Evolutionary conservation across 2,329 filamentous ascomycete genomes (phyloP).

Genomic region (Moelleriella libera): DNA sequence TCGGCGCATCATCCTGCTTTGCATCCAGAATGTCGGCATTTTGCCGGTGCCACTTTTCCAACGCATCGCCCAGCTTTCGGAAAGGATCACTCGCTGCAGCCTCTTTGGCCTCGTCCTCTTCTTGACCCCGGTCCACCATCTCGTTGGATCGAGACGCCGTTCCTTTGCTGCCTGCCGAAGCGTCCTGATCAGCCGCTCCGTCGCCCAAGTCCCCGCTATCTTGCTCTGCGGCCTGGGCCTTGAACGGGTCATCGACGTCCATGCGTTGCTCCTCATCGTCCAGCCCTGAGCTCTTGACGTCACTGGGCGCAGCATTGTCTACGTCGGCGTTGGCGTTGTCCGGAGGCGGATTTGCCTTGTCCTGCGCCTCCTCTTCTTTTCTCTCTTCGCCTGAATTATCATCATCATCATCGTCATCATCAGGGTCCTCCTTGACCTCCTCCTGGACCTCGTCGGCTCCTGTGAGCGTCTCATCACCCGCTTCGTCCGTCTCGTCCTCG

Average conservation of each 20-base stretch:
- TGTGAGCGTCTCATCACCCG: conserved; percentile 18
- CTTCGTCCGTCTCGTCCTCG: conserved; percentile 33
- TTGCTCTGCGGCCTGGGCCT: conserved; percentile 46
- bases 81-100: conserved; percentile 53
- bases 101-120: conserved; percentile 29
- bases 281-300: conserved; percentile 48
- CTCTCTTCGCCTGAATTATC: conserved; percentile 3
- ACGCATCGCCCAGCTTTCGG: conserved; percentile 84
- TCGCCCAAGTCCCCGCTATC: conserved; percentile 55
- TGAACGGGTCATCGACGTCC: conserved; percentile 46
- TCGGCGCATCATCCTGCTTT: conserved; percentile 28
- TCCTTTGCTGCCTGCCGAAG: conserved; percentile 49
- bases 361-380: conserved; percentile 23
- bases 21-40: conserved; percentile 64
- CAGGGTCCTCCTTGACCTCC: conserved; percentile 21
- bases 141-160: conserved; percentile 33
- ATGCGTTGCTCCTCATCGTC: conserved; percentile 50
- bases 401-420: conserved; percentile 16
- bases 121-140: conserved; percentile 29
- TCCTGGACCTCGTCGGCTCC: conserved; percentile 39
- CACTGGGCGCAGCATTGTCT: conserved; percentile 50
- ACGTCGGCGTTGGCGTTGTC: conserved; percentile 38
- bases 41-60: conserved; percentile 86
- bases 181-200: conserved; percentile 47
- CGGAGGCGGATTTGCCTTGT: conserved; percentile 19